Percentiles rank a stretch among this genome's conserved stretches.
These are phyloP conservation scores for Microglena sp. DNA, from an alignment of 139 green algal species.

Conservation along the genomic window DNA sequence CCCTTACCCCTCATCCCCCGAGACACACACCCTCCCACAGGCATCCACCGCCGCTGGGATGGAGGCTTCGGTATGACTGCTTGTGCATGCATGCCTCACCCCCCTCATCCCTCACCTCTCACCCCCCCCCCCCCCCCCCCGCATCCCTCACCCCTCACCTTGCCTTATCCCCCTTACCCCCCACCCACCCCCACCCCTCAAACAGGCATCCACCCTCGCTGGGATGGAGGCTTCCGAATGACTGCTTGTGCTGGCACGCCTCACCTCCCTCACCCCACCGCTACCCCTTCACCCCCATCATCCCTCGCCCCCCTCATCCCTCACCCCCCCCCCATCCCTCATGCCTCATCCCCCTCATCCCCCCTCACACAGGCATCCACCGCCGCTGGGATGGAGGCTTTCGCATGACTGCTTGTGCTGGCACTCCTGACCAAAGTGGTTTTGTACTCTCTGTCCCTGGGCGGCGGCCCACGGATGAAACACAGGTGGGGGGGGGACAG, in stretches of 20 bases:
- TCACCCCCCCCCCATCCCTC: too few relatives aligned
- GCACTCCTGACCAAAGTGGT: slow-evolving; percentile 76
- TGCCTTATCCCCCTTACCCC: not conserved
- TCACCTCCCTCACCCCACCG: too few relatives aligned
- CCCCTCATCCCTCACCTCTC: too few relatives aligned
- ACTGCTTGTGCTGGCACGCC: not conserved
- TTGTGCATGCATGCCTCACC: too few relatives aligned
- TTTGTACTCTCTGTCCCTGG: not conserved
- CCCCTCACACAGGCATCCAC: slow-evolving; percentile 93
- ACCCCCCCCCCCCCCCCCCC: too few relatives aligned
- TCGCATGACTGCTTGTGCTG: slow-evolving; percentile 86
- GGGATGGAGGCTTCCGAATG: too few relatives aligned
- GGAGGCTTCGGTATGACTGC: not conserved
- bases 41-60: not conserved
- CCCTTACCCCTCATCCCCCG: too few relatives aligned
- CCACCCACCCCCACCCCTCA: not conserved
- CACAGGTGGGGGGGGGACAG: too few relatives aligned
- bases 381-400: slow-evolving; percentile 90
- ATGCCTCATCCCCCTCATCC: not conserved
- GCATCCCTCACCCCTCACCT: not conserved
- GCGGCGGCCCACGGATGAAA: too few relatives aligned
- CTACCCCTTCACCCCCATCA: not conserved
- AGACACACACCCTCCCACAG: slow-evolving; percentile 12
- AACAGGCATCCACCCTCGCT: too few relatives aligned
- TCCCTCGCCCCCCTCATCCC: not conserved